Conservation (phyloP, 768 basidiomycete species). For the Termitomyces bulborhizus region DNA sequence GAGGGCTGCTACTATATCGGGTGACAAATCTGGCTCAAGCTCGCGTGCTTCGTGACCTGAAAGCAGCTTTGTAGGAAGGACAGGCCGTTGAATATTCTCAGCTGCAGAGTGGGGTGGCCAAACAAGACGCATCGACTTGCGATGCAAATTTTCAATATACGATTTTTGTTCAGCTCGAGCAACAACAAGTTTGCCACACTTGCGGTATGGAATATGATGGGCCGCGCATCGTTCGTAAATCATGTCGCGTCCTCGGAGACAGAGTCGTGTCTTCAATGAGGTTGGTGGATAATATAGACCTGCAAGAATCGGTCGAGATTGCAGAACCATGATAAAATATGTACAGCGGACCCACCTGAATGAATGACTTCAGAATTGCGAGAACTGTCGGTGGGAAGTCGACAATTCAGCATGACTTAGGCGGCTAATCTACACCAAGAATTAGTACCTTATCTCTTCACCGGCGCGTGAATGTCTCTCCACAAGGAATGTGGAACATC, state of each 20-base stretch:
- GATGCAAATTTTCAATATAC: constrained; percentile 67
- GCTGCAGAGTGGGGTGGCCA: constrained; percentile 40
- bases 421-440: neutral
- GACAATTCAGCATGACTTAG: neutral
- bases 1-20: constrained; percentile 63
- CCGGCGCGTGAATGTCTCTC: constrained; percentile 74
- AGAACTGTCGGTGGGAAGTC: constrained; percentile 42
- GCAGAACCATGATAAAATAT: neutral
- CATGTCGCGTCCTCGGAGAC: constrained; percentile 79
- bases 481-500: constrained; percentile 71
- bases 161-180: constrained; percentile 58
- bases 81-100: constrained; percentile 19
- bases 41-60: constrained; percentile 58
- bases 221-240: constrained; percentile 71
- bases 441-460: constrained; percentile 74
- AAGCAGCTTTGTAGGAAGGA: constrained; percentile 64
- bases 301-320: constrained; percentile 19
- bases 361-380: constrained; percentile 96
- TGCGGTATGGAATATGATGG: constrained; percentile 59
- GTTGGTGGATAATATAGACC: constrained; percentile 80
- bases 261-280: constrained; percentile 82
- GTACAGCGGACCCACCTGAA: constrained; percentile 44
- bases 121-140: constrained; percentile 48
- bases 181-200: constrained; percentile 87
- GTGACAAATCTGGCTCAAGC: constrained; percentile 80